Evolutionary conservation across 2,329 filamentous ascomycete species (phyloP).

Genomic region (Dendryphion nanum): DNA sequence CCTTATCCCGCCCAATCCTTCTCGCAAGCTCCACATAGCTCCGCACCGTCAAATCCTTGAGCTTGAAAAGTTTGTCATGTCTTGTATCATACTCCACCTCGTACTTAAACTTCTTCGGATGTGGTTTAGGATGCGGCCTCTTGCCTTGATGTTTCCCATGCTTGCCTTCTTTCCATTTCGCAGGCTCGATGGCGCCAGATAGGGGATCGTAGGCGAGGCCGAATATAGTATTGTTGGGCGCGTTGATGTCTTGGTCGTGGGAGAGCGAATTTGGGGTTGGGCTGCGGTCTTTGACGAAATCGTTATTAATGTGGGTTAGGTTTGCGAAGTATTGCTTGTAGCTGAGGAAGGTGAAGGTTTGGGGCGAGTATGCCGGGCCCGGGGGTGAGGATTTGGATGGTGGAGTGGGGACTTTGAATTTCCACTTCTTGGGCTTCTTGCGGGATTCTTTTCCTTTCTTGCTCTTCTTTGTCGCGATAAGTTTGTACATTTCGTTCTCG

Average conservation of each 20-base stretch:
- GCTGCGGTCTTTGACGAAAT: slow-evolving; percentile 44
- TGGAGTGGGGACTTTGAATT: slow-evolving; percentile 60
- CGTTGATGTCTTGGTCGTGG: slow-evolving; percentile 8
- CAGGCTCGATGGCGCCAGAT: not conserved
- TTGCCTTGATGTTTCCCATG: slow-evolving; percentile 58
- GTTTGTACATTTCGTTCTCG: slow-evolving; percentile 42
- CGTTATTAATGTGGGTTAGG: slow-evolving; percentile 83
- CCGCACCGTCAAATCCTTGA: slow-evolving; percentile 80
- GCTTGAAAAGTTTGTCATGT: slow-evolving; percentile 69
- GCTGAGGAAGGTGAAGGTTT: slow-evolving; percentile 73
- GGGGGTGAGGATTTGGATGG: slow-evolving; percentile 72
- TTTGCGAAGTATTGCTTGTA: slow-evolving; percentile 95
- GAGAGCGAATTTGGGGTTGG: not conserved
- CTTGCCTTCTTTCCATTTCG: slow-evolving; percentile 64
- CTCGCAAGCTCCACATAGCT: slow-evolving; percentile 78
- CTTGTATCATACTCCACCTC: slow-evolving; percentile 86
- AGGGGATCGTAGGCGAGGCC: slow-evolving; percentile 19
- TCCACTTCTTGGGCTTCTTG: slow-evolving; percentile 39
- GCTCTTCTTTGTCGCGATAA: slow-evolving; percentile 51
- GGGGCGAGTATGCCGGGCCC: slow-evolving; percentile 86
- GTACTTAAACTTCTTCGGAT: slow-evolving; percentile 66
- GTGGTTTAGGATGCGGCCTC: slow-evolving; percentile 49
- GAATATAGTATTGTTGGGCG: slow-evolving; percentile 18
- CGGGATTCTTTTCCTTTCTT: slow-evolving; percentile 35
- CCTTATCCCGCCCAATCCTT: slow-evolving; percentile 62